Percentiles rank a stretch among this genome's conserved stretches.
These are phyloP conservation scores for Cladophialophora carrionii DNA, from an alignment of 2,329 filamentous ascomycete species.

Conservation along the genomic window DNA sequence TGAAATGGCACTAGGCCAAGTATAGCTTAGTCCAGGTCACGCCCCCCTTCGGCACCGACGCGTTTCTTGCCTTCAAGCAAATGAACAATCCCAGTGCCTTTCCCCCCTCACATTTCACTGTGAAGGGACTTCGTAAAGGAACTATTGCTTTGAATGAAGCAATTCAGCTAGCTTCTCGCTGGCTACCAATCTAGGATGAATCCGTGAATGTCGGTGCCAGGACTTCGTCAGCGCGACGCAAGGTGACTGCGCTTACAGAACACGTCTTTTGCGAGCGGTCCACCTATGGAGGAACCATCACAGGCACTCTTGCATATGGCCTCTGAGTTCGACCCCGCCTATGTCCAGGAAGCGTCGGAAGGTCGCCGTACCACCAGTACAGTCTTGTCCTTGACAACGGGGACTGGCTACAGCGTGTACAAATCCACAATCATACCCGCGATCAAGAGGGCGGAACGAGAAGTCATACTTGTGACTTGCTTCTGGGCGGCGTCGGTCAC, in stretches of 20 bases:
- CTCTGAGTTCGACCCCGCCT: constrained; percentile 8
- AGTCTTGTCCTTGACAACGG: constrained; percentile 13
- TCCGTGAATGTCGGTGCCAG: neutral
- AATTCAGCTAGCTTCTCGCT: neutral
- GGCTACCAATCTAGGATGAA: neutral
- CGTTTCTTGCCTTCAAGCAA: neutral
- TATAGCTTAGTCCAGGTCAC: neutral
- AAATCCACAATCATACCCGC: constrained; percentile 59
- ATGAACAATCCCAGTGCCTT: neutral
- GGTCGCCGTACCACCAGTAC: constrained; percentile 17
- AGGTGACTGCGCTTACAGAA: neutral
- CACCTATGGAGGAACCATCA: constrained; percentile 1
- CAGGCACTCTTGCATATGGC: neutral
- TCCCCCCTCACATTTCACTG: neutral
- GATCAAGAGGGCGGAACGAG: constrained; percentile 62
- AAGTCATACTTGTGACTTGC: constrained; percentile 77
- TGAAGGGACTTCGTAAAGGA: neutral
- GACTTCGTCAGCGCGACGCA: neutral
- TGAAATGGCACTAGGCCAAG: neutral
- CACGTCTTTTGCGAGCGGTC: neutral
- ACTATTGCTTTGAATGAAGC: neutral
- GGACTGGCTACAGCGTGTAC: constrained; percentile 25
- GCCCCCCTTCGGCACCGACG: too few species aligned
- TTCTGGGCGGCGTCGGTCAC: constrained; percentile 75
- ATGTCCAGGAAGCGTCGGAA: constrained; percentile 13